phyloP scores from a whole-genome alignment of 257 asterid genomes.

The Plantago ovata region DNA sequence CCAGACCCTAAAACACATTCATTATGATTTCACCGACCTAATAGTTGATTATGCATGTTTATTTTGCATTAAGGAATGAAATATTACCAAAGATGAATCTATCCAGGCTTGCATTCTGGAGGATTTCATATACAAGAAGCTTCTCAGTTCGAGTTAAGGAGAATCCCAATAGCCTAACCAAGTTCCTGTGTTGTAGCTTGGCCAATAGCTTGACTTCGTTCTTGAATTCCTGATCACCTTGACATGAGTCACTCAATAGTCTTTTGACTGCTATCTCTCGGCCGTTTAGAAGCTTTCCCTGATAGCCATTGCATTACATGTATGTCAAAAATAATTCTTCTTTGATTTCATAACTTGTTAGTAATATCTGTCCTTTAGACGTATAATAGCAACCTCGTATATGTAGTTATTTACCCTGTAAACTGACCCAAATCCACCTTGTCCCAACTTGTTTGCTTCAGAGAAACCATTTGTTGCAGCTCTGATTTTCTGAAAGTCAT shows the following conservation, averaged over 20 bases:
- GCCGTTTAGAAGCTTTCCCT: conserved; percentile 18
- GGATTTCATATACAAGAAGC: conserved; percentile 24
- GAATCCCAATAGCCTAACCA: conserved; percentile 26
- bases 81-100: conserved; percentile 22
- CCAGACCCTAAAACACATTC: too few species aligned
- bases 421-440: conserved; percentile 33
- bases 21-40: too few species aligned
- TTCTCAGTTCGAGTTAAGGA: conserved; percentile 13
- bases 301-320: too few species aligned
- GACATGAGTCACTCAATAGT: conserved; percentile 8
- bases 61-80: background rate
- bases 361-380: background rate
- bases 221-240: conserved; percentile 19
- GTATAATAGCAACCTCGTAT: background rate
- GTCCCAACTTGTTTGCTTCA: conserved; percentile 23
- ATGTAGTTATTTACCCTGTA: conserved; percentile 18
- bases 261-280: conserved; percentile 25
- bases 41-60: too few species aligned
- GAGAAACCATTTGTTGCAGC: conserved; percentile 28
- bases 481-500: conserved; percentile 19
- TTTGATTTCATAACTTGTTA: too few species aligned
- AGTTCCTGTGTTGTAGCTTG: conserved; percentile 22
- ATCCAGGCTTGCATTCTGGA: conserved; percentile 24
- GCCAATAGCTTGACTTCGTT: conserved; percentile 20
- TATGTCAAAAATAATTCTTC: too few species aligned